Evolutionary conservation across 257 asterid species (phyloP), one percentile per base, ranked within the genome.

Genomic region (Petunia axillaris): DNA sequence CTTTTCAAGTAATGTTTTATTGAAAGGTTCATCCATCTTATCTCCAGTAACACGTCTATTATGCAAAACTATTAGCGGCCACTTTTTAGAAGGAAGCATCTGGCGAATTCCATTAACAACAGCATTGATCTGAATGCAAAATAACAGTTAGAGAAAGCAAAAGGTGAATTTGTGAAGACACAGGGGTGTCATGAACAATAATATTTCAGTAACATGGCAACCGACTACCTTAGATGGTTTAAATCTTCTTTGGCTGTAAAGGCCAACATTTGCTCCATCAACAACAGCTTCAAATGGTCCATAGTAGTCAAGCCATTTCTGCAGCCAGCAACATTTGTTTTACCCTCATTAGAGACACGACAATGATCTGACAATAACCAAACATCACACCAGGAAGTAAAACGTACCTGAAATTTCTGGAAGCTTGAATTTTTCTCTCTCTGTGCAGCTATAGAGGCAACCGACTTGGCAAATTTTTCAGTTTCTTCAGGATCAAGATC

Each of bases 201-300:
- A 4, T 39, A 7, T 75, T 75, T 44, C 37, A 36, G 64, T 48
- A 75, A 37, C 10, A 81, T 62, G 50, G 79, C 48, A 82, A 41
- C 60, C 84, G 48, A 76, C 64, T 82, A 85, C 98, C 94, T 88
- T 90, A 16, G 97, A 81, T 38, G 96, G 95, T 80, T 83, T 89
- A 83, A 95, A 92, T 25, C 82, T 84, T 82, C 89, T 85, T 79
- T 93, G 98, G 86, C 91, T 89, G 82, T 86, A 86, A 79, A 93
- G 94, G 44, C 97, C 98, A 43, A 93, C 82, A 81, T 95, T 95
- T 71, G 98, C 98, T 64, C 89, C 98, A 83, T 95, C 98, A 16
- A 95, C 91, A 62, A 95, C 97, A 11, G 94, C 97, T 81, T 93
- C 98, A 82, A 93, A 95, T 37, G 97, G 98, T 77, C 98, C 98